A percentile compares a stretch with the other conserved stretches of the same genome.
Evolutionary conservation across 768 basidiomycete genomes (phyloP).

Genomic region (Agrocybe pediades): DNA sequence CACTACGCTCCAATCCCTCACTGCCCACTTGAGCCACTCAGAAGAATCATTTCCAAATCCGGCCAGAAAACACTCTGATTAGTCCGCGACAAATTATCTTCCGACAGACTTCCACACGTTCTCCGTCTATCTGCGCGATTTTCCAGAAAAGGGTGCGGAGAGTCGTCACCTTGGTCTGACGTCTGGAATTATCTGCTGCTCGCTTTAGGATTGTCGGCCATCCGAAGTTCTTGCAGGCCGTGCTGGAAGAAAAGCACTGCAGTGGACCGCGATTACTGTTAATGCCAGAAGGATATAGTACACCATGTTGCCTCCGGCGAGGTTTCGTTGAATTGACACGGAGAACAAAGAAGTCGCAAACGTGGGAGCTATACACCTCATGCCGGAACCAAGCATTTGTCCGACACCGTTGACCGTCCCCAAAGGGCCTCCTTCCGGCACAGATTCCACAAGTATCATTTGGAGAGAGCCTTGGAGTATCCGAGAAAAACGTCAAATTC

Average conservation of each 20-base stretch:
- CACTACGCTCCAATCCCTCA: too few species aligned
- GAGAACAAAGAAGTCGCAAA: slow-evolving; percentile 61
- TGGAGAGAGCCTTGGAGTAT: slow-evolving; percentile 45
- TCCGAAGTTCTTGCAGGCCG: too few species aligned
- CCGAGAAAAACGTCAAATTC: background rate
- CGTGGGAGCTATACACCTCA: slow-evolving; percentile 56
- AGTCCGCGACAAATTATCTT: too few species aligned
- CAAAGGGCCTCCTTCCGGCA: slow-evolving; percentile 41
- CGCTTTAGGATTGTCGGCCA: slow-evolving; percentile 2
- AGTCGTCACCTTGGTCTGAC: background rate
- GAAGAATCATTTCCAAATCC: too few species aligned
- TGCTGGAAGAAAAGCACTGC: slow-evolving; percentile 11
- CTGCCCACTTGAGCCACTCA: too few species aligned
- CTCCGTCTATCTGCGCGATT: too few species aligned
- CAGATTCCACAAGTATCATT: slow-evolving; percentile 45
- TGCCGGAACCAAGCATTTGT: slow-evolving; percentile 51
- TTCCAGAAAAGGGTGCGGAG: too few species aligned
- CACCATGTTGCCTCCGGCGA: slow-evolving; percentile 49
- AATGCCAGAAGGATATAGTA: slow-evolving; percentile 37
- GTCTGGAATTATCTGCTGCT: background rate
- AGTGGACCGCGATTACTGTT: slow-evolving; percentile 27
- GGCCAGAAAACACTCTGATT: too few species aligned
- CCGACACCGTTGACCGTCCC: slow-evolving; percentile 59
- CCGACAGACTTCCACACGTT: too few species aligned
- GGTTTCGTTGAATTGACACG: slow-evolving; percentile 44